Percentiles rank a stretch among this genome's conserved stretches.
phyloP scores from a whole-genome alignment of 139 green algal genomes.

The Asterochloris sp. region DNA sequence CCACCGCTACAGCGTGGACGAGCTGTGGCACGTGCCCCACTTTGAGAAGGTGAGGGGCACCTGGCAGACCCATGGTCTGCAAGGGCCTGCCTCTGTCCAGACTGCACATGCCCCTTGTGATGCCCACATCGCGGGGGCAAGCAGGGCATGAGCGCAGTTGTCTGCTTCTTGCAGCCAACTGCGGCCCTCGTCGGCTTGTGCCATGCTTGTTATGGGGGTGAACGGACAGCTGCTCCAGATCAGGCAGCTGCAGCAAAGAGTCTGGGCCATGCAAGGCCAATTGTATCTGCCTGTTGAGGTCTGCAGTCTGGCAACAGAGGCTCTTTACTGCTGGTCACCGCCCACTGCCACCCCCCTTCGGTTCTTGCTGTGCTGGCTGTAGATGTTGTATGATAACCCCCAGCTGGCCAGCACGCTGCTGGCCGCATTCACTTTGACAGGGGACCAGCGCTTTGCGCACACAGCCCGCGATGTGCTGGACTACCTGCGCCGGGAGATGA shows the following conservation, averaged over 20 bases:
- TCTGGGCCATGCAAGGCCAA: too few relatives aligned
- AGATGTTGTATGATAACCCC: constrained; percentile 88
- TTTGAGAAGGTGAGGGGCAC: constrained; percentile 73
- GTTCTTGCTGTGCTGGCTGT: neutral
- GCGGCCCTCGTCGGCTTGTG: too few relatives aligned
- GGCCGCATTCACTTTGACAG: constrained; percentile 37
- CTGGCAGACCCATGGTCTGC: neutral
- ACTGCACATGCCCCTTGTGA: neutral
- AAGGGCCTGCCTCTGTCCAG: neutral
- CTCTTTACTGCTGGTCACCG: too few relatives aligned
- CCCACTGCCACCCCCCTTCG: too few relatives aligned
- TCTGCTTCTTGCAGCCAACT: neutral
- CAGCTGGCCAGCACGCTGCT: constrained; percentile 75
- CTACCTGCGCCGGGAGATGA: constrained; percentile 85
- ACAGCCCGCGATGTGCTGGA: constrained; percentile 72
- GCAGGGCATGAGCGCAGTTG: neutral
- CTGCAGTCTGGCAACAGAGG: too few relatives aligned
- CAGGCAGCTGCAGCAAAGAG: too few relatives aligned
- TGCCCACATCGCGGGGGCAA: neutral
- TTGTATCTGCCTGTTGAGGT: too few relatives aligned
- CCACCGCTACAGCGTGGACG: constrained; percentile 54
- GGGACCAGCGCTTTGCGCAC: constrained; percentile 37
- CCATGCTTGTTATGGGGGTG: too few relatives aligned
- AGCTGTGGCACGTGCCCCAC: constrained; percentile 79
- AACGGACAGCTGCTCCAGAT: too few relatives aligned